Conservation (phyloP, 2,329 filamentous ascomycete species). For the Chaetomiaceae sp. region DNA sequence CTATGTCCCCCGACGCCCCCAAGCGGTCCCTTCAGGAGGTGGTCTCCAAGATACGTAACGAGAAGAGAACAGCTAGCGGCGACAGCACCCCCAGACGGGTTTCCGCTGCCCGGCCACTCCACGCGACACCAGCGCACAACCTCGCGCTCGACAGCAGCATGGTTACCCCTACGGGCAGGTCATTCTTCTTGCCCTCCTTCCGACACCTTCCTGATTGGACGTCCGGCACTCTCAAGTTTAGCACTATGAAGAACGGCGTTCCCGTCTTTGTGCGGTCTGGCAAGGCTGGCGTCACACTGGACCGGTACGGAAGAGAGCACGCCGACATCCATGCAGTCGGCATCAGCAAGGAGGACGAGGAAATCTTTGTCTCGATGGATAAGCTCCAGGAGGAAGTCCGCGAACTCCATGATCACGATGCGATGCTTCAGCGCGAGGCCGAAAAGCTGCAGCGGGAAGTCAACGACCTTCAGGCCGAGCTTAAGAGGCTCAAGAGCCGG, state of each 20-base stretch:
- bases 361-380: slow-evolving; percentile 56
- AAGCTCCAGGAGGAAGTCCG: slow-evolving; percentile 54
- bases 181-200: slow-evolving; percentile 50
- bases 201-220: slow-evolving; percentile 52
- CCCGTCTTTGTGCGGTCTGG: slow-evolving; percentile 52
- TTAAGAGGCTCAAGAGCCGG: slow-evolving; percentile 38
- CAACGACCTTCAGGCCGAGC: slow-evolving; percentile 42
- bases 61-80: slow-evolving; percentile 17
- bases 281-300: slow-evolving; percentile 40
- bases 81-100: slow-evolving; percentile 16
- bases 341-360: slow-evolving; percentile 48
- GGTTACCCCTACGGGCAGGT: slow-evolving; percentile 40
- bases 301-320: slow-evolving; percentile 35
- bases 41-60: slow-evolving; percentile 24
- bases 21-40: slow-evolving; percentile 25
- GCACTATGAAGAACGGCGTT: slow-evolving; percentile 46
- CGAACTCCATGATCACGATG: slow-evolving; percentile 50
- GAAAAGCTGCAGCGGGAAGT: slow-evolving; percentile 48
- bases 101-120: slow-evolving; percentile 2
- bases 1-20: slow-evolving; percentile 13
- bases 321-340: slow-evolving; percentile 45
- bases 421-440: slow-evolving; percentile 49
- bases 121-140: slow-evolving; percentile 8
- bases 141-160: slow-evolving; percentile 17
- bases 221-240: slow-evolving; percentile 48